These are phyloP conservation scores for Plantago lanceolata DNA, from an alignment of 305 asterid species.

Conservation along the genomic window DNA sequence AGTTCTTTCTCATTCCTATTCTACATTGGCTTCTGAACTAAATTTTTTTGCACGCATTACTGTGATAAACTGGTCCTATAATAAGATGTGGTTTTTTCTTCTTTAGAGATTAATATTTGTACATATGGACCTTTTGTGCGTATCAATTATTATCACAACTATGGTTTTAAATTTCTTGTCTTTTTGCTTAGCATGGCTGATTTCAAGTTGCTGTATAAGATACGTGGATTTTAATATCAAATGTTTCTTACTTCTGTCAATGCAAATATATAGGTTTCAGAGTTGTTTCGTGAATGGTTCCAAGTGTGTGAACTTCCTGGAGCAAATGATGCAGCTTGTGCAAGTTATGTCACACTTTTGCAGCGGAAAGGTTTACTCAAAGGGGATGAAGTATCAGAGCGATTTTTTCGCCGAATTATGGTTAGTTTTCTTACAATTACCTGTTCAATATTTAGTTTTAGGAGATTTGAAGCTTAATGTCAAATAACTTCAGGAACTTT, in stretches of 20 bases:
- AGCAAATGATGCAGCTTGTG: constrained; percentile 67
- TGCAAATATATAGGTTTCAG: constrained; percentile 50
- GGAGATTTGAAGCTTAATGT: constrained; percentile 4
- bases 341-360: constrained; percentile 56
- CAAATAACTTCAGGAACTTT: constrained; percentile 56
- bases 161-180: too few relatives aligned
- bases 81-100: neutral
- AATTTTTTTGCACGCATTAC: neutral
- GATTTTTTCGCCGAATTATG: constrained; percentile 74
- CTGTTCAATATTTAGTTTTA: neutral
- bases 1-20: neutral
- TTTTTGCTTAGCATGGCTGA: too few relatives aligned
- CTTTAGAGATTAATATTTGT: neutral
- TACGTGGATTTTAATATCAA: neutral
- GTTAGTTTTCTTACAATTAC: constrained; percentile 33
- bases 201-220: too few relatives aligned
- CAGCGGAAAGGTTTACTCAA: constrained; percentile 80
- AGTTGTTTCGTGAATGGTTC: constrained; percentile 82
- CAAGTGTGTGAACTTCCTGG: constrained; percentile 85
- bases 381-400: constrained; percentile 88
- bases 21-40: neutral
- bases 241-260: constrained; percentile 19
- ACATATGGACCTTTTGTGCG: neutral
- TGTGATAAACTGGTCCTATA: neutral
- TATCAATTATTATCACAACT: neutral